These are phyloP conservation scores for Phyllosticta citribraziliensis DNA, from an alignment of 2,329 filamentous ascomycete genomes.

Conservation along the genomic window DNA sequence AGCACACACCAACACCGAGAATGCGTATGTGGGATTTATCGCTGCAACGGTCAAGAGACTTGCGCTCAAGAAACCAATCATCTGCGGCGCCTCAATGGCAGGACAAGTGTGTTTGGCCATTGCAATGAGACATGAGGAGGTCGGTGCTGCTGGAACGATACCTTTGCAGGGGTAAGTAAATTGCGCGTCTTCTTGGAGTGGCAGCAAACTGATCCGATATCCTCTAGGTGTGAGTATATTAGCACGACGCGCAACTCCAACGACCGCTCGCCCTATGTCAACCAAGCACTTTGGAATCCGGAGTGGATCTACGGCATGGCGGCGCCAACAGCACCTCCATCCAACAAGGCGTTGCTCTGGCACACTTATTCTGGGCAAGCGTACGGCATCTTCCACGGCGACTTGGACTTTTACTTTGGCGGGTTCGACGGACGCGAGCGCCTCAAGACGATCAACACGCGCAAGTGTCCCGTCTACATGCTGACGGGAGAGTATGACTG, in stretches of 20 bases:
- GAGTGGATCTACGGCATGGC: slow-evolving; percentile 44
- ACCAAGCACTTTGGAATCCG: slow-evolving; percentile 38
- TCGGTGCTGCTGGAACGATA: slow-evolving; percentile 37
- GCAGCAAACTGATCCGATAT: not conserved
- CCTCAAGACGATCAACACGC: slow-evolving; percentile 36
- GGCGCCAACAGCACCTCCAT: slow-evolving; percentile 34
- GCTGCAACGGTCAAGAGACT: slow-evolving; percentile 13
- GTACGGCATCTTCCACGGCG: slow-evolving; percentile 43
- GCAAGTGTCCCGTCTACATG: slow-evolving; percentile 42
- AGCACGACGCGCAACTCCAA: slow-evolving; percentile 36
- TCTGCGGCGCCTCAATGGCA: slow-evolving; percentile 43
- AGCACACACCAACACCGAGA: slow-evolving; percentile 40
- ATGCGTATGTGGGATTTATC: slow-evolving; percentile 27
- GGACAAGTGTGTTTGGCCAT: slow-evolving; percentile 41
- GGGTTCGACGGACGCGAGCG: slow-evolving; percentile 40
- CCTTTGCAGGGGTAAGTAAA: slow-evolving; percentile 33
- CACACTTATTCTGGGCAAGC: slow-evolving; percentile 41
- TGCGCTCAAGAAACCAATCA: slow-evolving; percentile 34
- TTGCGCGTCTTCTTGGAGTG: not conserved
- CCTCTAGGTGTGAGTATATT: slow-evolving; percentile 27
- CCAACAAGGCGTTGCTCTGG: slow-evolving; percentile 41
- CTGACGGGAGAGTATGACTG: slow-evolving; percentile 42
- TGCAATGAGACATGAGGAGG: slow-evolving; percentile 37
- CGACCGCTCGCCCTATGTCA: slow-evolving; percentile 38
- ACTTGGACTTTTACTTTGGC: slow-evolving; percentile 43